These are phyloP conservation scores for Malassezia equina DNA, from an alignment of 1,284 basidiomycete species.

Conservation along the genomic window DNA sequence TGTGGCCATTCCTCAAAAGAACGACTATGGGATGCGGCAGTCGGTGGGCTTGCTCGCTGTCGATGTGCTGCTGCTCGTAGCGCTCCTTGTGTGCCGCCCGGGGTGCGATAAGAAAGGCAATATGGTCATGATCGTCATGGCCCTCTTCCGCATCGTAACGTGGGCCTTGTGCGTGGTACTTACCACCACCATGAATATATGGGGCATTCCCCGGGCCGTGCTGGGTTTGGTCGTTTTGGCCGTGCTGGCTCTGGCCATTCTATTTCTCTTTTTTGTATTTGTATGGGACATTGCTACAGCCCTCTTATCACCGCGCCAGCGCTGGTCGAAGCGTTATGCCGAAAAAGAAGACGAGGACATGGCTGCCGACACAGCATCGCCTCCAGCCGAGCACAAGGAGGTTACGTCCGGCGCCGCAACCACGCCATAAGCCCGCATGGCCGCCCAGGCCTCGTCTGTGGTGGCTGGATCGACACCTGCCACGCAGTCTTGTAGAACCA, in stretches of 20 bases:
- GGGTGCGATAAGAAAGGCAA: constrained; percentile 36
- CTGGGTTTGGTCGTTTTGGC: constrained; percentile 41
- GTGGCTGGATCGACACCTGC: constrained; percentile 16
- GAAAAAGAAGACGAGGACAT: not conserved
- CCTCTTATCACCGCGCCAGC: constrained; percentile 19
- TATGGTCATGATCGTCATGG: constrained; percentile 36
- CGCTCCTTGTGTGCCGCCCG: constrained; percentile 32
- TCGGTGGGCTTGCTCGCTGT: constrained; percentile 38
- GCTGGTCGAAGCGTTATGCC: constrained; percentile 8
- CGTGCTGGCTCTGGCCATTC: constrained; percentile 35
- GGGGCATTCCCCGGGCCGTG: constrained; percentile 42
- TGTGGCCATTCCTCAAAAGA: constrained; percentile 33
- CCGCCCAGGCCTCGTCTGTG: not conserved
- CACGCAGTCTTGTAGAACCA: constrained; percentile 36
- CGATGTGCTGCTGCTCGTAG: constrained; percentile 36
- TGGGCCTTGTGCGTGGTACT: constrained; percentile 40
- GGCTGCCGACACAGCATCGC: not conserved
- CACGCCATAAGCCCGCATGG: constrained; percentile 8
- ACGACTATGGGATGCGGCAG: constrained; percentile 31
- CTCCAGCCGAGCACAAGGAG: not conserved
- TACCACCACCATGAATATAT: constrained; percentile 29
- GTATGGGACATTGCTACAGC: constrained; percentile 31
- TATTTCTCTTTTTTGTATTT: constrained; percentile 36
- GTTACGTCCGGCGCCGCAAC: not conserved
- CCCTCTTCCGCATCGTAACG: constrained; percentile 31